Base-by-base conservation (phyloP, 352 stramenopile genomes). In the Phytophthora pinifolia region DNA sequence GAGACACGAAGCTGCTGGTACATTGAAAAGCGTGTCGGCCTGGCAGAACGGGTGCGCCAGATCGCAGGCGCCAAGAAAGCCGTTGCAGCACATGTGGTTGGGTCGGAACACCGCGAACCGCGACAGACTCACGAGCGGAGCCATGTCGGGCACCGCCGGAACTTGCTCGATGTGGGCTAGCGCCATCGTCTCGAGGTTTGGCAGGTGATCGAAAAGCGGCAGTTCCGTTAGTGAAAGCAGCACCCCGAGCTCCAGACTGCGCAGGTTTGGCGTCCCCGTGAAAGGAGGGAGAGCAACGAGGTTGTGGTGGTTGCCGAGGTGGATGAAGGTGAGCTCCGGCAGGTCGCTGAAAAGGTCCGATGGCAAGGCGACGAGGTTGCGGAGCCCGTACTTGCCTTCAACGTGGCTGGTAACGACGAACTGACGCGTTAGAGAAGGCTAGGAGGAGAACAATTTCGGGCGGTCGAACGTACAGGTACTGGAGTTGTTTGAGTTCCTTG, bases 31-130 rank as follows among this genome's bases (percentile, higher is more conserved):
- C 9, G 18, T 18, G 8, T 65, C 49, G 12, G 39, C 46, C 27
- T 39, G 27, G 27, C 65, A 75, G 20, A 63, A 52, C 3, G 20
- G 14, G 9, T 50, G 25, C 2, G 17, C 50, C 9, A 74, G 34
- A n/a, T 76, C 50, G 15, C 70, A 79, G 0, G 22, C 8, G 7
- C 70, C 48, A 9, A 75, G 17, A 37, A 60, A 64, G 0, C 71
- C 71, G 27, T 77, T 71, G 56, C 67, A 80, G 35, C 71, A 77
- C 9, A 70, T 10, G 6, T 46, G 54, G n/a, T 31, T 71, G 7
- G 9, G 51, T 0, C 33, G 44, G 25, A 56, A 62, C 6, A 77
- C 18, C 0, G 43, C 33, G 4, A 80, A 49, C 1, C 59, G 49
- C 5, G 52, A 25, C 4, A 75, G 41, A 6, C 61, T 30, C 14